Evolutionary conservation across 164 flowering plant genomes (phyloP).

Genomic region (Pachysandra terminalis): DNA sequence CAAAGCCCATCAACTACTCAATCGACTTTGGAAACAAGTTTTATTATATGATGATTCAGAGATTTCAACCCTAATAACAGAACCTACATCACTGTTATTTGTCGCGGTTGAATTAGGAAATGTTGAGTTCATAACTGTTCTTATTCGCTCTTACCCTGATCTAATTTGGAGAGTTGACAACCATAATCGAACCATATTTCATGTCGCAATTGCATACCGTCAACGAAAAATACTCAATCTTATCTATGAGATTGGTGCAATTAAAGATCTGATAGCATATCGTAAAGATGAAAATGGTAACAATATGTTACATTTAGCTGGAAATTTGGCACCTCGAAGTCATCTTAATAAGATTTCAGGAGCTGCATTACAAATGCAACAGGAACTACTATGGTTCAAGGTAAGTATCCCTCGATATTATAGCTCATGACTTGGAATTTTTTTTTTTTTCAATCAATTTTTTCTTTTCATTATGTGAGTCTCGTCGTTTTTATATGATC

Average conservation of each 20-base stretch:
- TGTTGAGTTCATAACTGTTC: too few relatives aligned
- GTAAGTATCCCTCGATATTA: neutral
- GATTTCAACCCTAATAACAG: conserved; percentile 5
- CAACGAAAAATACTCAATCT: conserved; percentile 24
- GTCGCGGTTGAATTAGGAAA: conserved; percentile 30
- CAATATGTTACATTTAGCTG: too few relatives aligned
- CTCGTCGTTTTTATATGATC: too few relatives aligned
- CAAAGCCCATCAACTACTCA: too few relatives aligned
- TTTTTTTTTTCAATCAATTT: too few relatives aligned
- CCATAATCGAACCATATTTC: conserved; percentile 20
- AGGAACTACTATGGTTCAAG: conserved; percentile 36
- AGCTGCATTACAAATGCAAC: conserved; percentile 35
- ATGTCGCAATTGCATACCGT: conserved; percentile 23
- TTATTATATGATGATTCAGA: conserved; percentile 10
- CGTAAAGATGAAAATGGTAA: conserved; percentile 11
- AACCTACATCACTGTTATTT: conserved; percentile 17
- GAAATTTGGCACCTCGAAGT: conserved; percentile 19
- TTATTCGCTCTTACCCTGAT: too few relatives aligned
- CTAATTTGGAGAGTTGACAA: conserved; percentile 25
- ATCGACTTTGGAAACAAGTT: too few relatives aligned
- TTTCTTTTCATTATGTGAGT: too few relatives aligned
- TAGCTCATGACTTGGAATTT: too few relatives aligned
- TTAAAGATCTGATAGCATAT: conserved; percentile 21
- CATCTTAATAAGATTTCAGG: conserved; percentile 28
- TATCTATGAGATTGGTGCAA: too few relatives aligned